Evolutionary conservation across 768 basidiomycete genomes (phyloP).

Genomic region (Termitomyces sp.): DNA sequence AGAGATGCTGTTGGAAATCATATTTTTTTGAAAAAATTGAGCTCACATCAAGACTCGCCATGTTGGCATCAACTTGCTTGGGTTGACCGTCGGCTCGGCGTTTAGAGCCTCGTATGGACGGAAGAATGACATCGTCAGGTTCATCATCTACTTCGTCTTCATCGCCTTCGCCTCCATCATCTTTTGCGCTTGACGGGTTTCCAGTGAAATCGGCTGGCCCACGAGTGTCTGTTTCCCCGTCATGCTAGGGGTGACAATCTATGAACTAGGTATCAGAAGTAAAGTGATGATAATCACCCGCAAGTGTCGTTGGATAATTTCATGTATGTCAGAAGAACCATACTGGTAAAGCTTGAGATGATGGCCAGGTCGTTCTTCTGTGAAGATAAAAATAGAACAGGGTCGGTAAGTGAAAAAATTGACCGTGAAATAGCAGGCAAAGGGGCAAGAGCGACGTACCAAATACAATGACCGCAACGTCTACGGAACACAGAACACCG

Average conservation of each 20-base stretch:
- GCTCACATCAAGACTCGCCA: slow-evolving; percentile 14
- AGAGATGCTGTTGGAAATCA: not conserved
- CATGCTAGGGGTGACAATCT: slow-evolving; percentile 31
- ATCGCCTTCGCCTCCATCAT: slow-evolving; percentile 35
- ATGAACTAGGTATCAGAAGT: not conserved
- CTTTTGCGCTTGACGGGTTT: slow-evolving; percentile 23
- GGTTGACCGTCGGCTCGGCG: slow-evolving; percentile 30
- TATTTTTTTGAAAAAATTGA: not conserved
- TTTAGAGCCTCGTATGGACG: slow-evolving; percentile 18
- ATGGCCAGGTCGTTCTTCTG: slow-evolving; percentile 77
- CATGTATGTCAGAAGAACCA: slow-evolving; percentile 65
- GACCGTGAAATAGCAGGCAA: too few relatives aligned
- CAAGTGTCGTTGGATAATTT: slow-evolving; percentile 68
- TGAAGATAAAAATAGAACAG: slow-evolving; percentile 41
- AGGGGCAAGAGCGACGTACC: slow-evolving; percentile 25
- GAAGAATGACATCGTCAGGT: slow-evolving; percentile 12
- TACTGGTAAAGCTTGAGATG: slow-evolving; percentile 82
- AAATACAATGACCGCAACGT: slow-evolving; percentile 87
- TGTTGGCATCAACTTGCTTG: slow-evolving; percentile 23
- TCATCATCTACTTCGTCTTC: slow-evolving; percentile 34
- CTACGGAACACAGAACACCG: slow-evolving; percentile 84
- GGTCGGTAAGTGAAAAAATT: slow-evolving; percentile 11
- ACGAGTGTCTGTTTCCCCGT: slow-evolving; percentile 47
- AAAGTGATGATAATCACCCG: slow-evolving; percentile 24
- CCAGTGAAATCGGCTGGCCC: slow-evolving; percentile 45